Conservation (phyloP, 768 basidiomycete species). For the Tricholoma saponaceum region DNA sequence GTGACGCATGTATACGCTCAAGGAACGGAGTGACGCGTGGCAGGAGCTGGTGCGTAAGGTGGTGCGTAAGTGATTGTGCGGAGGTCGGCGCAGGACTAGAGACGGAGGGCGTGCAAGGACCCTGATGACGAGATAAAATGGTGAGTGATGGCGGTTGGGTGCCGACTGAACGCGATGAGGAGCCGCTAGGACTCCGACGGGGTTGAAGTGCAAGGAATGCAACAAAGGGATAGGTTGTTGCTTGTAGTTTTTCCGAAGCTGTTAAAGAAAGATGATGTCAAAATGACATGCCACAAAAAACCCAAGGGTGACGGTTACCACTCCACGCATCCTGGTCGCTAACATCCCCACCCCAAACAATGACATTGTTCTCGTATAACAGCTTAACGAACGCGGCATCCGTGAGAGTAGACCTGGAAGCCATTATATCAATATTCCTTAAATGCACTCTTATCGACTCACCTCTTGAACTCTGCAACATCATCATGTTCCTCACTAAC, state of each 20-base stretch:
- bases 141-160: constrained; percentile 54
- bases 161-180: constrained; percentile 28
- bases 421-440: background rate
- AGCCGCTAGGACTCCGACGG: constrained; percentile 39
- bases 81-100: constrained; percentile 50
- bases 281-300: constrained; percentile 4
- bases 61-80: constrained; percentile 54
- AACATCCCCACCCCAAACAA: constrained; percentile 94
- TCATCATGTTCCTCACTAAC: constrained; percentile 92
- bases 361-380: constrained; percentile 67
- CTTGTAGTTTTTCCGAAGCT: constrained; percentile 70
- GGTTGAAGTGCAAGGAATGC: constrained; percentile 90
- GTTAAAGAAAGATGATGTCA: background rate
- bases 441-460: constrained; percentile 12
- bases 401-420: constrained; percentile 64
- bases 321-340: constrained; percentile 77
- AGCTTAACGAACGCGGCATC: constrained; percentile 65
- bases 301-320: constrained; percentile 31
- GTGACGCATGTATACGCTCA: constrained; percentile 47
- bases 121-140: constrained; percentile 84
- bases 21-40: constrained; percentile 83
- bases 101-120: constrained; percentile 40
- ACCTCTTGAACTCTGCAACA: constrained; percentile 84
- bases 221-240: constrained; percentile 90
- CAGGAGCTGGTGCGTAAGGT: constrained; percentile 68